Percentiles rank a stretch among this genome's conserved stretches.
These are phyloP conservation scores for Leccinum aurantiacum DNA, from an alignment of 768 basidiomycete species.

Conservation along the genomic window DNA sequence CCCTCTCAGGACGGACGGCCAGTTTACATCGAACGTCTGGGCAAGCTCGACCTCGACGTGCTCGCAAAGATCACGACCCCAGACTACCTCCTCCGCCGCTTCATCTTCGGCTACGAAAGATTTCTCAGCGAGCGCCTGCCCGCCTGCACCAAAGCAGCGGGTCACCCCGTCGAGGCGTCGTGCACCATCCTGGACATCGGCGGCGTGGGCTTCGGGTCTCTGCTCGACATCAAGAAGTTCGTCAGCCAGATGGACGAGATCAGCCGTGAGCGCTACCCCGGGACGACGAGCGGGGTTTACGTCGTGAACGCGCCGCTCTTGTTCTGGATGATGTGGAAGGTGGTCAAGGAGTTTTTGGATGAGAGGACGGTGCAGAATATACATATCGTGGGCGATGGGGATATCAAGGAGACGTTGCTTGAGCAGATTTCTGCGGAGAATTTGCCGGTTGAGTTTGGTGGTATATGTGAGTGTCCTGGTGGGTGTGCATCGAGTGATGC, in stretches of 20 bases:
- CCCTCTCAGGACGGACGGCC: constrained; percentile 84
- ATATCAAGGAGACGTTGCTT: constrained; percentile 71
- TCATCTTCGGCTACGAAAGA: constrained; percentile 92
- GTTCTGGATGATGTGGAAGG: constrained; percentile 83
- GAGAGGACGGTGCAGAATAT: constrained; percentile 95
- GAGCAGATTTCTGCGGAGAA: constrained; percentile 83
- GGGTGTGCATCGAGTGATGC: constrained; percentile 88
- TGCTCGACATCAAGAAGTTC: constrained; percentile 92
- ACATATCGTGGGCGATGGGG: constrained; percentile 64
- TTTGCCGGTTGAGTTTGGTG: constrained; percentile 84
- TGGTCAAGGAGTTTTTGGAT: constrained; percentile 94
- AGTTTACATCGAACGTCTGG: constrained; percentile 91
- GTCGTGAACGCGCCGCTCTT: constrained; percentile 97
- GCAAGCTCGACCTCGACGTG: constrained; percentile 81
- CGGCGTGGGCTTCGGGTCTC: constrained; percentile 66
- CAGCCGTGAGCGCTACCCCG: constrained; percentile 90
- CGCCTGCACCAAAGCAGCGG: constrained; percentile 65
- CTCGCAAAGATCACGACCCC: constrained; percentile 80
- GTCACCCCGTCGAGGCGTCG: constrained; percentile 91
- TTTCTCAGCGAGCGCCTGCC: constrained; percentile 80
- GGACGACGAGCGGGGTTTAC: constrained; percentile 97
- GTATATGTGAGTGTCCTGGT: constrained; percentile 69
- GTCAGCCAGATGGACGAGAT: constrained; percentile 71
- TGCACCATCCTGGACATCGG: constrained; percentile 96
- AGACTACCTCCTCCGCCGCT: constrained; percentile 84